Evolutionary conservation across 2,329 filamentous ascomycete genomes (phyloP).

Genomic region (Xylariaceae sp.): DNA sequence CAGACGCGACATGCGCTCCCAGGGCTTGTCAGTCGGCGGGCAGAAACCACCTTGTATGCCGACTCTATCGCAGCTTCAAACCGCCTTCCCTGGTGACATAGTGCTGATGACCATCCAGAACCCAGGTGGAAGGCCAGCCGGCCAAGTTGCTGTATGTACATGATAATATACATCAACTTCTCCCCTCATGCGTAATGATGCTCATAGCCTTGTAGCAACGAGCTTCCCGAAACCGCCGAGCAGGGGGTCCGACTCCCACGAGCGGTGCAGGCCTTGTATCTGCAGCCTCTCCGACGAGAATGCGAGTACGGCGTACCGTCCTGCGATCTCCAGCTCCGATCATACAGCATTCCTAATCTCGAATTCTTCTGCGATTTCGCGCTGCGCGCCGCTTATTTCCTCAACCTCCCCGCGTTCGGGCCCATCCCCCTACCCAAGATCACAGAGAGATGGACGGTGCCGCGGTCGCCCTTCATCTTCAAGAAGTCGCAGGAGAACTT

Average conservation of each 20-base stretch:
- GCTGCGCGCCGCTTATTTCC: conserved; percentile 88
- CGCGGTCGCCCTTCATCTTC: conserved; percentile 81
- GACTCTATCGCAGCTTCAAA: too few relatives aligned
- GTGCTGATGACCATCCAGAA: too few relatives aligned
- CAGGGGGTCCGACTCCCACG: conserved; percentile 58
- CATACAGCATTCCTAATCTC: conserved; percentile 82
- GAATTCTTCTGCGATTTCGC: conserved; percentile 96
- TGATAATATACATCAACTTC: neutral
- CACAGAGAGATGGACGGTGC: conserved; percentile 91
- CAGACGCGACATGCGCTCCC: conserved; percentile 23
- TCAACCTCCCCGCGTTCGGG: conserved; percentile 78
- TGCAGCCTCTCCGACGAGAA: conserved; percentile 73
- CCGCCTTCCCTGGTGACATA: too few relatives aligned
- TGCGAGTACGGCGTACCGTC: conserved; percentile 72
- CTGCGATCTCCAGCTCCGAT: conserved; percentile 88
- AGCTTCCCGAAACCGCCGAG: conserved; percentile 21
- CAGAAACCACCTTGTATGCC: conserved; percentile 26
- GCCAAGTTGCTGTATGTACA: conserved; percentile 21
- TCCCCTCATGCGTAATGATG: conserved; percentile 3
- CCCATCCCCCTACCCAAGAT: conserved; percentile 82
- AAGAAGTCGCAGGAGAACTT: conserved; percentile 99
- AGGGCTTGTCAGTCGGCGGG: conserved; percentile 20
- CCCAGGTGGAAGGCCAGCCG: too few relatives aligned
- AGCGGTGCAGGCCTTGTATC: conserved; percentile 77
- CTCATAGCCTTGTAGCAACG: conserved; percentile 23